Evolutionary conservation across 306 rosid genomes (phyloP).

Genomic region (Vigna radiata): DNA sequence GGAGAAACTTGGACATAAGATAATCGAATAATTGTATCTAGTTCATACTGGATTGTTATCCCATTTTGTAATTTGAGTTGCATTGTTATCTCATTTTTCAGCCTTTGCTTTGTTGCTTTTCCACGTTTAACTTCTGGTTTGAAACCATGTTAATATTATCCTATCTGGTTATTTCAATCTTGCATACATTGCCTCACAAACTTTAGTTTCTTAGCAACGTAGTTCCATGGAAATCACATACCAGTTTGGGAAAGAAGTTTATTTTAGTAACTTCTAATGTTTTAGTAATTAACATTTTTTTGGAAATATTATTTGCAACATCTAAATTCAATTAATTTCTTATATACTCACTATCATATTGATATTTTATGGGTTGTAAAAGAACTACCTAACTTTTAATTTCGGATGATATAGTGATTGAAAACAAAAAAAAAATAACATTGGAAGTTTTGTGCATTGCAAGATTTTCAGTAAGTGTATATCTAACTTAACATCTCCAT

Average conservation of each 20-base stretch:
- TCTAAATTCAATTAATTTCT: too few species aligned
- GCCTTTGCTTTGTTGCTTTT: not conserved
- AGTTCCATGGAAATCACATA: not conserved
- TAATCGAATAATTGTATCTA: slow-evolving; percentile 26
- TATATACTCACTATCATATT: too few species aligned
- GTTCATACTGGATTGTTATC: slow-evolving; percentile 47
- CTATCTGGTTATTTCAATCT: not conserved
- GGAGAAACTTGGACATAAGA: slow-evolving; percentile 41
- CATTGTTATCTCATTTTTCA: not conserved
- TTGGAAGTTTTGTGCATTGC: too few species aligned
- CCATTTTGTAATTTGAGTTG: slow-evolving; percentile 41
- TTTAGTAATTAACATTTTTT: too few species aligned
- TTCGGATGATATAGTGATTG: too few species aligned
- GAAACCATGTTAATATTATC: not conserved
- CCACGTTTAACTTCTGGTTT: not conserved
- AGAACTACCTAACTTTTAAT: too few species aligned
- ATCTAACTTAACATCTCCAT: too few species aligned
- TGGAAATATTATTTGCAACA: too few species aligned
- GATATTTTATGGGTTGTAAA: too few species aligned
- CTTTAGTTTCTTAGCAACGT: not conserved
- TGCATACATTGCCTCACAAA: not conserved
- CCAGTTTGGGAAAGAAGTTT: not conserved
- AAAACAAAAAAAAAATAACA: too few species aligned
- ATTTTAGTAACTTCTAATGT: not conserved
- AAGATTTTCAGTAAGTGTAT: too few species aligned